Conservation (phyloP, 2,329 filamentous ascomycete species). For the Stenocarpella maydis region DNA sequence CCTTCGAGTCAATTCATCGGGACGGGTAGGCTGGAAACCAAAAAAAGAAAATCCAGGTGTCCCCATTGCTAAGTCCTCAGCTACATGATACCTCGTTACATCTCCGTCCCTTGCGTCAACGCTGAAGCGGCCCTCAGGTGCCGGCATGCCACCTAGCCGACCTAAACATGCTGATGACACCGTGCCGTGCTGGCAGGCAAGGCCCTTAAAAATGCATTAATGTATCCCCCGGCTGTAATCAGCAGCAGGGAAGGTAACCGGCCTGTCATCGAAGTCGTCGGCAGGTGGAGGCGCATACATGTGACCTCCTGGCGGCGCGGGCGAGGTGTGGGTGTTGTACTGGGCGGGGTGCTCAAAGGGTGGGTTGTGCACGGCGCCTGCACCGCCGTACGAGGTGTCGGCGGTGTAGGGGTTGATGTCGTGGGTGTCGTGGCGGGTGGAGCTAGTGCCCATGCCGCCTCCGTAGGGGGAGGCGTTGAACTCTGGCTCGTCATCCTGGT, state of each 20-base stretch:
- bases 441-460: constrained; percentile 36
- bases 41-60: not conserved
- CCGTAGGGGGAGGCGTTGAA: constrained; percentile 37
- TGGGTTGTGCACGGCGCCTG: constrained; percentile 44
- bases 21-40: not conserved
- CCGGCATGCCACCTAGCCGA: not conserved
- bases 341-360: constrained; percentile 61
- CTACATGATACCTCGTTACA: constrained; percentile 28
- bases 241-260: constrained; percentile 63
- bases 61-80: not conserved
- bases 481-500: constrained; percentile 52
- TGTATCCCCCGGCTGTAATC: constrained; percentile 64
- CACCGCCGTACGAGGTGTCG: constrained; percentile 37
- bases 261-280: constrained; percentile 54
- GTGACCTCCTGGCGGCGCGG: constrained; percentile 36
- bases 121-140: not conserved
- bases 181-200: not conserved
- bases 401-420: constrained; percentile 31
- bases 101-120: not conserved
- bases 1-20: not conserved
- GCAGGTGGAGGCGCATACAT: constrained; percentile 50
- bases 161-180: not conserved
- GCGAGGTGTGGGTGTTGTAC: constrained; percentile 48
- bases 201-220: constrained; percentile 37
- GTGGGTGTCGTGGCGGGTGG: constrained; percentile 40